Evolutionary conservation across 192 early-diverging fungal species (phyloP).

Genomic region (Linnemannia hyalina): DNA sequence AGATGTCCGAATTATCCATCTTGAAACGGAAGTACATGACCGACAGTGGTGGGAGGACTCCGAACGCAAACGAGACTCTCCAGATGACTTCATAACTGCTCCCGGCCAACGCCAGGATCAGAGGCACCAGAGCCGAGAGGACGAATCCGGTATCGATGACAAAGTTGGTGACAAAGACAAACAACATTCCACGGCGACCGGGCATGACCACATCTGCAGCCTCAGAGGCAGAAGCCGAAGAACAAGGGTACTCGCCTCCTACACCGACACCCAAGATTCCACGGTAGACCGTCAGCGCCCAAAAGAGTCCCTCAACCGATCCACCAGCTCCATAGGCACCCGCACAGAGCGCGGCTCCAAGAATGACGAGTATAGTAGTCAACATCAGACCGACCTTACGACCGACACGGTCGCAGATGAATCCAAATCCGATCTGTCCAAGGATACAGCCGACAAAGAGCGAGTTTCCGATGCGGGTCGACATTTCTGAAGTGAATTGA

Average conservation of each 20-base stretch:
- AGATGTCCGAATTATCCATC: constrained; percentile 63
- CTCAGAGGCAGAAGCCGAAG: constrained; percentile 61
- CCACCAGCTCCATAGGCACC: constrained; percentile 41
- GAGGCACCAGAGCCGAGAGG: constrained; percentile 46
- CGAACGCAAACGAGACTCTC: constrained; percentile 66
- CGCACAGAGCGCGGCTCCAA: constrained; percentile 57
- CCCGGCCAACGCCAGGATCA: constrained; percentile 58
- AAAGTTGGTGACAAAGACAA: constrained; percentile 54
- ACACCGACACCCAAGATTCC: constrained; percentile 60
- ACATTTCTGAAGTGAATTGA: constrained; percentile 31
- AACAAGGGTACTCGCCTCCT: constrained; percentile 64
- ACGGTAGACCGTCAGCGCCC: constrained; percentile 58
- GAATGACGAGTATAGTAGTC: constrained; percentile 56
- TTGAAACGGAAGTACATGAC: constrained; percentile 65
- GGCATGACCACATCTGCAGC: constrained; percentile 59
- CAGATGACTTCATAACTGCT: constrained; percentile 57
- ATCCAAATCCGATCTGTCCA: constrained; percentile 59
- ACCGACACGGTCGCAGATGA: constrained; percentile 60
- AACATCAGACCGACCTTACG: constrained; percentile 60
- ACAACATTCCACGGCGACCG: constrained; percentile 55
- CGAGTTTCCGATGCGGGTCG: constrained; percentile 56
- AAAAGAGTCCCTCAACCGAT: constrained; percentile 49
- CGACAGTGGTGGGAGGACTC: constrained; percentile 51
- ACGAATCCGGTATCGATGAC: constrained; percentile 56
- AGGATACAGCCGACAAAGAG: constrained; percentile 61